Conservation (phyloP, 257 asterid genomes). For the Mitragyna speciosa region DNA sequence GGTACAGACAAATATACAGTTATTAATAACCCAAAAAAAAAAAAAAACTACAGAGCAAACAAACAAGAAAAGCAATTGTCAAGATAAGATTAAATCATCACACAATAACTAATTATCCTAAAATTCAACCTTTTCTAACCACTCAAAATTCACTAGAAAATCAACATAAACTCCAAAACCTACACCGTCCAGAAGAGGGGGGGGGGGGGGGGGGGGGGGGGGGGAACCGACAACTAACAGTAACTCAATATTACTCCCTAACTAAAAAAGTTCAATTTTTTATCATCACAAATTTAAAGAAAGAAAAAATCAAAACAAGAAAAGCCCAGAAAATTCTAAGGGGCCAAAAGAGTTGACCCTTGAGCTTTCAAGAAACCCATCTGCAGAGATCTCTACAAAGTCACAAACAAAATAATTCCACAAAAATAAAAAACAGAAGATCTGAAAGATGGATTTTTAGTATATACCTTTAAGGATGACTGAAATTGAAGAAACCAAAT, state of each 20-base stretch:
- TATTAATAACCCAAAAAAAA: not conserved
- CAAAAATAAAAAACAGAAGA: conserved; percentile 22
- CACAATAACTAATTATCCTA: conserved; percentile 5
- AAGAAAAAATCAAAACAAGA: not conserved
- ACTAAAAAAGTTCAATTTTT: not conserved
- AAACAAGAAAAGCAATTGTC: not conserved
- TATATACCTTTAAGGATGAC: conserved; percentile 63
- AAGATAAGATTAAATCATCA: not conserved
- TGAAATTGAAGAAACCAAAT: conserved; percentile 41
- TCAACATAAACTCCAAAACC: not conserved
- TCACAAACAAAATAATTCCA: not conserved
- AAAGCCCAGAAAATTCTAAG: not conserved
- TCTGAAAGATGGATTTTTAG: conserved; percentile 25
- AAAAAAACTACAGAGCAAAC: not conserved
- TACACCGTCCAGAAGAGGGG: too few species aligned
- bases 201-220: too few species aligned
- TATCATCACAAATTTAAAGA: not conserved
- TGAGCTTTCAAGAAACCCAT: conserved; percentile 28
- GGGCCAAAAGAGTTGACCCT: conserved; percentile 10
- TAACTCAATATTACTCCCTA: not conserved
- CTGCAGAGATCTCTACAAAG: conserved; percentile 48
- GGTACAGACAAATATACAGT: not conserved
- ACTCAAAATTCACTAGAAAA: not conserved
- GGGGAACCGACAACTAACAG: not conserved
- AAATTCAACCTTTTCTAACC: not conserved